Percentiles rank a stretch among this genome's conserved stretches.
Evolutionary conservation across 495 filamentous ascomycete genomes (phyloP).

Genomic region (Trichoderma gamsii): DNA sequence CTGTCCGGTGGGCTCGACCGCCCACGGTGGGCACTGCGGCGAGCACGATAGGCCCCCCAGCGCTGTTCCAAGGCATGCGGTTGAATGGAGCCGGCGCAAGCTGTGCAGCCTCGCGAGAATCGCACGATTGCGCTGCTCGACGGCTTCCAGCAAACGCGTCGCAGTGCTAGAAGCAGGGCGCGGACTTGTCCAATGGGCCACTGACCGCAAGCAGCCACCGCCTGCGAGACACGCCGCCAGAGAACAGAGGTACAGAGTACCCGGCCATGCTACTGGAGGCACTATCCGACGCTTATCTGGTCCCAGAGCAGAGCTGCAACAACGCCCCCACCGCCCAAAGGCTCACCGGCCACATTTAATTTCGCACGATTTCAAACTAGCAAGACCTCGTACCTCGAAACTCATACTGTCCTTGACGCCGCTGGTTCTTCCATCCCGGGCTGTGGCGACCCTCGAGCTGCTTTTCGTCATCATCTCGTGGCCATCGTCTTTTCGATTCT

Average conservation of each 20-base stretch:
- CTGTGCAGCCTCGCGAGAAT: slow-evolving; percentile 10
- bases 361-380: slow-evolving; percentile 14
- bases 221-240: no score
- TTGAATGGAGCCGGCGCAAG: background rate
- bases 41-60: background rate
- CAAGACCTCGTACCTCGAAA: slow-evolving; percentile 1
- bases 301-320: background rate
- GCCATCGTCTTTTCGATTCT: background rate
- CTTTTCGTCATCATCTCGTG: slow-evolving; percentile 3
- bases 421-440: slow-evolving; percentile 11
- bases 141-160: slow-evolving; percentile 6
- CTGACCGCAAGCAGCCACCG: no score
- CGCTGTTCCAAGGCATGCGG: slow-evolving; percentile 6
- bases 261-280: background rate
- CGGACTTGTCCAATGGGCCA: no score
- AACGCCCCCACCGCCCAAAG: slow-evolving; percentile 7
- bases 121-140: slow-evolving; percentile 4
- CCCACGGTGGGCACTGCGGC: background rate
- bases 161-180: no score
- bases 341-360: slow-evolving; percentile 14
- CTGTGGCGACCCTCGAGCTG: slow-evolving; percentile 6
- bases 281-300: background rate
- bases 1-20: background rate
- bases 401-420: slow-evolving; percentile 11
- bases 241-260: background rate